Conservation (phyloP, 805 yeast species). For the Lipomyces starkeyi region DNA sequence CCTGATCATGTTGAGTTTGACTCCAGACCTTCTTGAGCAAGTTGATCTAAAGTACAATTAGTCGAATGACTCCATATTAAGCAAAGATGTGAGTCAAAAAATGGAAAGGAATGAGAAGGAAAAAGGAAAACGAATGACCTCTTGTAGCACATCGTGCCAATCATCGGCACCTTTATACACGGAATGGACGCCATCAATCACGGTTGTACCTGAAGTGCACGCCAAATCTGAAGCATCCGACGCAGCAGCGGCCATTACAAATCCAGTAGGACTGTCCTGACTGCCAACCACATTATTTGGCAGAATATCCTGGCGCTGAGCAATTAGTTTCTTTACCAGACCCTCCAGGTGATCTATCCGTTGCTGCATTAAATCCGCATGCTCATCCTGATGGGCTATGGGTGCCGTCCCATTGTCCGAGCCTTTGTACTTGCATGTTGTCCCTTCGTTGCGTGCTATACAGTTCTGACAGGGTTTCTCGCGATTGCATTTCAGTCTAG, state of each 20-base stretch:
- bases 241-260: too few relatives aligned
- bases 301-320: too few relatives aligned
- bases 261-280: too few relatives aligned
- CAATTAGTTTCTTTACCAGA: neutral
- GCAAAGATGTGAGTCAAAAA: neutral
- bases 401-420: neutral
- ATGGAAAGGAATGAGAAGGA: too few relatives aligned
- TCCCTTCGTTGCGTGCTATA: neutral
- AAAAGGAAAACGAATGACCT: too few relatives aligned
- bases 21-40: neutral
- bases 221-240: too few relatives aligned
- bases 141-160: too few relatives aligned
- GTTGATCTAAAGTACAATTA: neutral
- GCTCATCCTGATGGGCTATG: neutral
- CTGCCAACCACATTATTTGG: too few relatives aligned
- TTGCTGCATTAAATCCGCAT: neutral
- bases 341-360: neutral
- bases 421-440: neutral
- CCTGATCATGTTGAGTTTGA: neutral
- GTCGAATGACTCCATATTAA: too few relatives aligned
- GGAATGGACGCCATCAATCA: too few relatives aligned
- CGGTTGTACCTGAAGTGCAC: too few relatives aligned
- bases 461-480: neutral
- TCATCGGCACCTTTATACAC: too few relatives aligned
- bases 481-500: neutral